Base-by-base conservation (phyloP, 2,329 filamentous ascomycete species). In the Fusarium staphyleae region DNA sequence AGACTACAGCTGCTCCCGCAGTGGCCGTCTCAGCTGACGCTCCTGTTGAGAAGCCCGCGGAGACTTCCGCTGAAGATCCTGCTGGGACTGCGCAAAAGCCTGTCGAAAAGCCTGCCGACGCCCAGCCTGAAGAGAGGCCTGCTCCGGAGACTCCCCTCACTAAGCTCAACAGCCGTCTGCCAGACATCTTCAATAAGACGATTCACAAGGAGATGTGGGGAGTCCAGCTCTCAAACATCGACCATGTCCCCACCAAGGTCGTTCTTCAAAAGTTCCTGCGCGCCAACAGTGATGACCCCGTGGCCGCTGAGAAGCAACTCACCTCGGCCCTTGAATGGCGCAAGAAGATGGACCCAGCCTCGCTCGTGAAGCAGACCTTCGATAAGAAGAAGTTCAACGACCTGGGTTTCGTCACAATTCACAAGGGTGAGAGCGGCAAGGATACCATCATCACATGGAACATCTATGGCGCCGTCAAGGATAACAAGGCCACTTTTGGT, bases 201-300 rank as follows among this genome's bases (percentile, higher is more conserved):
- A 80, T 76, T 13, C 82, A 96, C 74, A 76, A 77, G 44, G 92
- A 97, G 79, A 90, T 97, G 81, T 98, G 93, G 86, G 93, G 93
- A 41, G 86, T 97, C 47, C 78, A 82, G 26, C 84, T 97, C 36
- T 74, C 74, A 12, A 74, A 78, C 51, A 74, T 76, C 15, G 72
- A 75, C 33, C 81, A 91, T 66, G 81, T 93, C 45, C 90, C 90
- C 48, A 92, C 89, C 40, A 87, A 89, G 70, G 87, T 96, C 66
- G 84, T 97, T 44, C 80, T 97, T 41, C 91, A 96, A 72, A 98
- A 97, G 78, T 97, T 93, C 77, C 84, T 98, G 49, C 90, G 93
- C 65, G 93, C 93, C 71, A 97, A 97, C 72, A 86, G 87, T 57
- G 87, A 88, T 57, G 87, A 96, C 68, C 72, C 91, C 6, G 78